Conservation (phyloP, 805 yeast genomes). For the Saccharomycopsis fibuligera region DNA sequence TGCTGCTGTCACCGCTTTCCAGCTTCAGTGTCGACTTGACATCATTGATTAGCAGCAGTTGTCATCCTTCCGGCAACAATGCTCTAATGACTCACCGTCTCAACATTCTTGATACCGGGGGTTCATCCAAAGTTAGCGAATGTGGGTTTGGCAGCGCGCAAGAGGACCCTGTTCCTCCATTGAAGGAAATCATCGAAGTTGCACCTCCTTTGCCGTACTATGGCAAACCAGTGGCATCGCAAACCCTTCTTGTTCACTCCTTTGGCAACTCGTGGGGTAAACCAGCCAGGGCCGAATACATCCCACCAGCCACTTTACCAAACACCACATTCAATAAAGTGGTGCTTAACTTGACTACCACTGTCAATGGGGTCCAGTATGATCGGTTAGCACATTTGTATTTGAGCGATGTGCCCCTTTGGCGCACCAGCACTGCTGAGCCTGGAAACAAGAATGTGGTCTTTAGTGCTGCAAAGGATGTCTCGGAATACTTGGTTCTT, state of each 20-base stretch:
- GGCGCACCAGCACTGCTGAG: conserved; percentile 85
- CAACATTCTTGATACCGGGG: no score
- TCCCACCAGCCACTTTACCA: conserved; percentile 41
- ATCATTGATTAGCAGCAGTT: no score
- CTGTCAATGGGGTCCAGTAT: conserved; percentile 54
- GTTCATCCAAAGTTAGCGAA: no score
- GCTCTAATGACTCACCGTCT: no score
- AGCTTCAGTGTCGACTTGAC: no score
- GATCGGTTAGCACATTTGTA: conserved; percentile 62
- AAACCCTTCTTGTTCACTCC: conserved; percentile 35
- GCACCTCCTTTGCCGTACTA: conserved; percentile 10
- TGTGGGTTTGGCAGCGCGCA: no score
- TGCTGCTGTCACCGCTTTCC: no score
- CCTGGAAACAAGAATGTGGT: conserved; percentile 49
- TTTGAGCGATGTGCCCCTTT: conserved; percentile 56
- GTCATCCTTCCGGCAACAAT: no score
- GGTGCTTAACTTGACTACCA: conserved; percentile 45
- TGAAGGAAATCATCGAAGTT: conserved; percentile 16
- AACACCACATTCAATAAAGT: conserved; percentile 43
- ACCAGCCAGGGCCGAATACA: conserved; percentile 39
- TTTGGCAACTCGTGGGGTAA: conserved; percentile 59
- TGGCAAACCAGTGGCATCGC: conserved; percentile 26
- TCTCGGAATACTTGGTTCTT: conserved; percentile 46
- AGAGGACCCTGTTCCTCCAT: no score
- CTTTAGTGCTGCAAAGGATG: conserved; percentile 56